These are phyloP conservation scores for Aaosphaeria pasadenensis DNA, from an alignment of 2,329 filamentous ascomycete genomes.

Conservation along the genomic window DNA sequence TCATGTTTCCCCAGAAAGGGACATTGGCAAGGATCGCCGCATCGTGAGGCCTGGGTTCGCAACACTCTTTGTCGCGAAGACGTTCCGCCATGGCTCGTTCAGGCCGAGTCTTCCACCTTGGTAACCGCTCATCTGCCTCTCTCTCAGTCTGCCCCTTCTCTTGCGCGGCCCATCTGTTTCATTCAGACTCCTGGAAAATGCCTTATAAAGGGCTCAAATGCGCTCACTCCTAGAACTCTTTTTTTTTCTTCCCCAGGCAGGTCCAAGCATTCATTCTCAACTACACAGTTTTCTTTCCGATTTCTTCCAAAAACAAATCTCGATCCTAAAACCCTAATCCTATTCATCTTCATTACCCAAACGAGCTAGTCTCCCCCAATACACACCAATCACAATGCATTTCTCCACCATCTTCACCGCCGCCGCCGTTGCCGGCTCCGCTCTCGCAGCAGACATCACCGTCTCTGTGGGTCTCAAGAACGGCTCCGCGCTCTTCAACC, in stretches of 20 bases:
- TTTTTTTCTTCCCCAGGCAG: conserved; percentile 30
- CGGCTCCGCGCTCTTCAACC: conserved; percentile 30
- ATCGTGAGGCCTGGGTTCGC: conserved; percentile 25
- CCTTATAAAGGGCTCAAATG: conserved; percentile 34
- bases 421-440: conserved; percentile 26
- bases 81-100: conserved; percentile 28
- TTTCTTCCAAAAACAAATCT: conserved; percentile 6
- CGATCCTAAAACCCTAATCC: conserved; percentile 15
- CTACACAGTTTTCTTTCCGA: conserved; percentile 23
- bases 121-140: neutral
- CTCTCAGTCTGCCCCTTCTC: conserved; percentile 1
- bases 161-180: conserved; percentile 21
- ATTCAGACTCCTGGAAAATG: conserved; percentile 2
- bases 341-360: conserved; percentile 16
- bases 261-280: conserved; percentile 31
- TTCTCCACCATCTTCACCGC: conserved; percentile 35
- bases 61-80: conserved; percentile 32
- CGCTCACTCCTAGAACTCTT: conserved; percentile 16
- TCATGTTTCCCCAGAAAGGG: conserved; percentile 10
- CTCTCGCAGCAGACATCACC: conserved; percentile 28
- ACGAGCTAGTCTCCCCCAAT: conserved; percentile 31
- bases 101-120: conserved; percentile 21
- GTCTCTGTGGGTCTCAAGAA: conserved; percentile 26
- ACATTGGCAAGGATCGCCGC: conserved; percentile 9
- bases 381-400: conserved; percentile 36